Conservation (phyloP, 345 rosid genomes). For the Brassica carinata region DNA sequence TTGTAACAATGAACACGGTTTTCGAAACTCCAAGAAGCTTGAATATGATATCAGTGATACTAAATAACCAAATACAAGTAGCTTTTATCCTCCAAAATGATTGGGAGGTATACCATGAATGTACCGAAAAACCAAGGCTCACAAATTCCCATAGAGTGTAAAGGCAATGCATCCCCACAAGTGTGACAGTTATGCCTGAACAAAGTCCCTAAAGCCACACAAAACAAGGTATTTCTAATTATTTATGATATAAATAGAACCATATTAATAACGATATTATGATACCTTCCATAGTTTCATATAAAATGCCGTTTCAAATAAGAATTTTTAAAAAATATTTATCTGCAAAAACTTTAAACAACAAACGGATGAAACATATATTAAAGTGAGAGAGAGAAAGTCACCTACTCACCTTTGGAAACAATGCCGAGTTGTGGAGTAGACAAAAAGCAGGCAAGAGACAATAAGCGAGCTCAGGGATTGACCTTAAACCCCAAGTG, state of each 20-base stretch:
- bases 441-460: conserved; percentile 62
- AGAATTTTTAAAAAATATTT: too few species aligned
- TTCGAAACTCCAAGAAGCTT: conserved; percentile 55
- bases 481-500: conserved; percentile 47
- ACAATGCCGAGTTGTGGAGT: conserved; percentile 57
- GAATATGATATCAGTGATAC: conserved; percentile 34
- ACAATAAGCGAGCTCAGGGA: conserved; percentile 64
- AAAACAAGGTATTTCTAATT: not conserved
- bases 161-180: conserved; percentile 28
- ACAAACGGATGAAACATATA: not conserved
- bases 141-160: conserved; percentile 35
- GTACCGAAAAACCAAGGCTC: conserved; percentile 11
- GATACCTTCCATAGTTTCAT: too few species aligned
- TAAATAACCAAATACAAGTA: conserved; percentile 49
- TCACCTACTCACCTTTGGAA: conserved; percentile 54
- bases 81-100: conserved; percentile 21
- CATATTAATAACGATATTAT: not conserved
- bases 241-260: not conserved
- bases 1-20: conserved; percentile 53
- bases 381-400: not conserved
- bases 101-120: conserved; percentile 10
- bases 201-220: conserved; percentile 21
- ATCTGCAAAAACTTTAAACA: too few species aligned
- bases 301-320: not conserved
- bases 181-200: not conserved